These are phyloP conservation scores for Ambrosia artemisiifolia DNA, from an alignment of 129 eudicot species.

Conservation along the genomic window DNA sequence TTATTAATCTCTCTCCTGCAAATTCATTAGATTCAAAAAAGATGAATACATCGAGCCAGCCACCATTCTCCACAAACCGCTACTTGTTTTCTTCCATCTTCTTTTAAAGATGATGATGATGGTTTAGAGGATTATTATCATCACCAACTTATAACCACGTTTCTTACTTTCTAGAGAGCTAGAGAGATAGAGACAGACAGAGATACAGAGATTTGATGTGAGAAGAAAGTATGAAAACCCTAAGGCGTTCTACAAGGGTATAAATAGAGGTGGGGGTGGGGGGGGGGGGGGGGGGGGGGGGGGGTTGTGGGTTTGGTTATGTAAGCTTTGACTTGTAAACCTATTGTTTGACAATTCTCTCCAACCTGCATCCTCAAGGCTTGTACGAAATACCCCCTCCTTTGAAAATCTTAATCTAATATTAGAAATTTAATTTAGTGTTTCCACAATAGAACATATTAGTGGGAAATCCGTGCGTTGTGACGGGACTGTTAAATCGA, in stretches of 20 bases:
- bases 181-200: slow-evolving; percentile 8
- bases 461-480: no score
- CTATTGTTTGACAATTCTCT: neutral
- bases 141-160: no score
- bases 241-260: slow-evolving; percentile 7
- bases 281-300: neutral
- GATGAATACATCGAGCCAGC: slow-evolving; percentile 66
- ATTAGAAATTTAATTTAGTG: neutral
- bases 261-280: slow-evolving; percentile 9
- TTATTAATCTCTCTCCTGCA: neutral
- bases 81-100: slow-evolving; percentile 5
- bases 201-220: slow-evolving; percentile 9
- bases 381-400: neutral
- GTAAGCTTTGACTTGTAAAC: slow-evolving; percentile 18
- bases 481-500: no score
- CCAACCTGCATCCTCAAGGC: slow-evolving; percentile 19
- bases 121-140: neutral
- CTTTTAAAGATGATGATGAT: neutral
- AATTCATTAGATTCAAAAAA: slow-evolving; percentile 3
- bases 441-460: no score
- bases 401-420: neutral
- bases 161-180: no score
- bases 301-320: no score
- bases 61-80: slow-evolving; percentile 68
- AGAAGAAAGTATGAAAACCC: slow-evolving; percentile 26